Conservation (phyloP, 495 filamentous ascomycete genomes). For the Durotheca rogersii region DNA sequence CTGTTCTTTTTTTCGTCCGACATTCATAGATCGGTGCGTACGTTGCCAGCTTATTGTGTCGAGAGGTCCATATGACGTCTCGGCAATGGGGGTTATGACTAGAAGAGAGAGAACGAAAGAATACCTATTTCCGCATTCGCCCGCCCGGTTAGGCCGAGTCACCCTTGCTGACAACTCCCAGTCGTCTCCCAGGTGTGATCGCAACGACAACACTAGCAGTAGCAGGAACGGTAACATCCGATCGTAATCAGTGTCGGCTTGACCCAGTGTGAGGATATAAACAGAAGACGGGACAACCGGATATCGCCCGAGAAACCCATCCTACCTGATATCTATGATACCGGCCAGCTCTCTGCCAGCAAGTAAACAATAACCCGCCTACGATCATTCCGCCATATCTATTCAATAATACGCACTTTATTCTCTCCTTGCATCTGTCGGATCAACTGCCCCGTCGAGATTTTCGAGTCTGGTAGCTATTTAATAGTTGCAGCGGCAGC, state of each 20-base stretch:
- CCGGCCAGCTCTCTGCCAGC: too few relatives aligned
- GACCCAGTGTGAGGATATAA: conserved; percentile 13
- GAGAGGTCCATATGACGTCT: conserved; percentile 23
- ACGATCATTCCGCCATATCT: too few relatives aligned
- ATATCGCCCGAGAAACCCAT: too few relatives aligned
- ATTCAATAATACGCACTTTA: too few relatives aligned
- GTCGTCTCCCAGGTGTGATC: too few relatives aligned
- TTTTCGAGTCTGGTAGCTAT: background rate
- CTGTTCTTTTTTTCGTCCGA: background rate
- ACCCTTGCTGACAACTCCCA: background rate
- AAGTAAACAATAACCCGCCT: too few relatives aligned
- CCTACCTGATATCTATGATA: too few relatives aligned
- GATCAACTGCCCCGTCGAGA: conserved; percentile 3
- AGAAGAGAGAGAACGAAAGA: conserved; percentile 7
- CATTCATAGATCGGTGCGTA: conserved; percentile 9
- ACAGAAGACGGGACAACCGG: background rate
- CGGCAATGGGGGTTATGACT: conserved; percentile 17
- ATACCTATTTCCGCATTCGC: too few relatives aligned
- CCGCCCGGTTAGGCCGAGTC: too few relatives aligned
- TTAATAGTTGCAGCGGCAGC: background rate
- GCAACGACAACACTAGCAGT: background rate
- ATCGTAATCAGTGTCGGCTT: conserved; percentile 17
- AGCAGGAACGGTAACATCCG: background rate
- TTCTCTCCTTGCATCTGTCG: background rate
- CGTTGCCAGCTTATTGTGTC: conserved; percentile 10